Evolutionary conservation across 805 yeast genomes (phyloP).

Genomic region (Wickerhamiella brachini): DNA sequence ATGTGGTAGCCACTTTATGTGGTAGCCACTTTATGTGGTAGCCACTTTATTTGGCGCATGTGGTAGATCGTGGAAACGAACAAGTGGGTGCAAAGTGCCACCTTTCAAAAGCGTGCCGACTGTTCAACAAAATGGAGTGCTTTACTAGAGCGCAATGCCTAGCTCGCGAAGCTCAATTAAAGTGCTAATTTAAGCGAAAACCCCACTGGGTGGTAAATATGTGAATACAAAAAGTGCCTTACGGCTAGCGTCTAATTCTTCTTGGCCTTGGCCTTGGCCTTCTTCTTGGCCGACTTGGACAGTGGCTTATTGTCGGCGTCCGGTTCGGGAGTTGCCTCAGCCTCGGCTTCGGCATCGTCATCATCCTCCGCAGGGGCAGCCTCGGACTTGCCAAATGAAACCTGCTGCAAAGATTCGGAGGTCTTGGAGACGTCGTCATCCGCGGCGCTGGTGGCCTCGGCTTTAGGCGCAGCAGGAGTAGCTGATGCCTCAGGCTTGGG

Average conservation of each 20-base stretch:
- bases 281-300: constrained; percentile 1
- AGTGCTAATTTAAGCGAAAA: neutral
- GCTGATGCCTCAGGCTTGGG: no score
- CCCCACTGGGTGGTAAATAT: neutral
- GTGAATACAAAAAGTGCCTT: neutral
- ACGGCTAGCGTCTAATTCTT: neutral
- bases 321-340: neutral
- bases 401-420: neutral
- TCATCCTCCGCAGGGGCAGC: no score
- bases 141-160: no score
- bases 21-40: constrained; percentile 93
- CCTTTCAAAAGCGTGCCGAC: no score
- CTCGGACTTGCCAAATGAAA: no score
- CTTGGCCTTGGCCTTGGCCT: constrained; percentile 3
- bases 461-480: neutral
- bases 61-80: no score
- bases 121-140: no score
- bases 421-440: neutral
- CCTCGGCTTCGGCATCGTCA: neutral
- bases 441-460: neutral
- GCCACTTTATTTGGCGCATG: constrained; percentile 89
- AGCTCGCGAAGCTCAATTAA: no score
- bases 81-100: no score
- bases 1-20: constrained; percentile 89
- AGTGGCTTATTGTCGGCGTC: neutral